These are phyloP conservation scores for Melampsora americana DNA, from an alignment of 1,284 basidiomycete genomes.

Conservation along the genomic window DNA sequence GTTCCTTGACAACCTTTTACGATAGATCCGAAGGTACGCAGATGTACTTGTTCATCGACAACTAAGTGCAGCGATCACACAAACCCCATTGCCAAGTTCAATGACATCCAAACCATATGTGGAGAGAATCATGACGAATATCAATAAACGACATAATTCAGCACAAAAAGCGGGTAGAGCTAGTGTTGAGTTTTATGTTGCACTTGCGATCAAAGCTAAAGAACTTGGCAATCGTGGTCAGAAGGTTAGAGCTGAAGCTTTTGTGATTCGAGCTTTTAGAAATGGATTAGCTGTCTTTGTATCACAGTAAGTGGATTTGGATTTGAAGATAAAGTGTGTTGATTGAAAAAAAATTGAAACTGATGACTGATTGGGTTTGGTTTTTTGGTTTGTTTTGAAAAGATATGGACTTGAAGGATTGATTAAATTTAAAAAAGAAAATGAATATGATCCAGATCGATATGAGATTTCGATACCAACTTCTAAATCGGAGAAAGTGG, in stretches of 20 bases:
- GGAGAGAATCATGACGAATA: slow-evolving; percentile 77
- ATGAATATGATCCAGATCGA: slow-evolving; percentile 52
- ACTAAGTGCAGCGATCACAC: slow-evolving; percentile 82
- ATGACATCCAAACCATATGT: slow-evolving; percentile 86
- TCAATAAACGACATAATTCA: slow-evolving; percentile 89
- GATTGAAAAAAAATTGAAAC: too few relatives aligned
- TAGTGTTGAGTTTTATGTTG: slow-evolving; percentile 95
- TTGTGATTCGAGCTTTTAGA: slow-evolving; percentile 87
- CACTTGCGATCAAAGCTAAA: slow-evolving; percentile 69
- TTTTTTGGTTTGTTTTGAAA: not conserved
- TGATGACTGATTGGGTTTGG: not conserved
- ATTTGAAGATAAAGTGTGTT: too few relatives aligned
- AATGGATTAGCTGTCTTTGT: slow-evolving; percentile 97
- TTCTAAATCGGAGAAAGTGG: not conserved
- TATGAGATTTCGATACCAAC: slow-evolving; percentile 51
- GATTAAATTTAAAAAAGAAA: slow-evolving; percentile 52
- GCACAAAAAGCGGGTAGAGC: slow-evolving; percentile 96
- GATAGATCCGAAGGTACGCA: slow-evolving; percentile 52
- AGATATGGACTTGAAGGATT: slow-evolving; percentile 52
- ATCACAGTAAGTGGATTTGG: slow-evolving; percentile 79
- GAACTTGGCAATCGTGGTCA: slow-evolving; percentile 56
- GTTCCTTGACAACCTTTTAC: slow-evolving; percentile 62
- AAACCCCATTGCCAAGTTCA: slow-evolving; percentile 75
- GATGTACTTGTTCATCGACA: slow-evolving; percentile 95
- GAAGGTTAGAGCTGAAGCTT: slow-evolving; percentile 62